These are phyloP conservation scores for Chloranthus sessilifolius DNA, from an alignment of 164 flowering plant genomes.

Conservation along the genomic window DNA sequence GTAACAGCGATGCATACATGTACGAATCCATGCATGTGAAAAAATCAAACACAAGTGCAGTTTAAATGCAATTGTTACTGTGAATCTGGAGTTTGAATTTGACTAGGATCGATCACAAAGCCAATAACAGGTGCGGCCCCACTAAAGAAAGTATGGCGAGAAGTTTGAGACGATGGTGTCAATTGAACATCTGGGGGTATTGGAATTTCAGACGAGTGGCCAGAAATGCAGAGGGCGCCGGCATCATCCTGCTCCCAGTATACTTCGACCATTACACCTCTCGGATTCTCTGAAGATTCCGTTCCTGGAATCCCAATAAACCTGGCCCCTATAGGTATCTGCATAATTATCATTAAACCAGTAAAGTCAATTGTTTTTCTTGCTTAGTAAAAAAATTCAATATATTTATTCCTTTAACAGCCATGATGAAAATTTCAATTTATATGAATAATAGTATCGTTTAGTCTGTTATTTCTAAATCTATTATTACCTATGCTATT, in stretches of 20 bases:
- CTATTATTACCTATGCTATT: too few relatives aligned
- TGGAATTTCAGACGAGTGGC: slow-evolving; percentile 65
- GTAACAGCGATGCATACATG: too few relatives aligned
- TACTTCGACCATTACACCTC: slow-evolving; percentile 83
- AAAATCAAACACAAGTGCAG: too few relatives aligned
- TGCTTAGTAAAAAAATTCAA: too few relatives aligned
- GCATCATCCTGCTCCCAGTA: slow-evolving; percentile 85
- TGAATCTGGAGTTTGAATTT: slow-evolving; percentile 16
- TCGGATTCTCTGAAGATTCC: slow-evolving; percentile 59
- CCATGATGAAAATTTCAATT: too few relatives aligned
- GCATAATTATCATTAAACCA: slow-evolving; percentile 10
- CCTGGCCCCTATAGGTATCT: slow-evolving; percentile 84
- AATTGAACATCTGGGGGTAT: slow-evolving; percentile 42
- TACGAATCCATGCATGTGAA: too few relatives aligned
- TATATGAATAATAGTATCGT: too few relatives aligned
- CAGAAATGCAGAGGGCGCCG: slow-evolving; percentile 77
- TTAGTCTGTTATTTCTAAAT: too few relatives aligned
- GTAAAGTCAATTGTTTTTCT: too few relatives aligned
- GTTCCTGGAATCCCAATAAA: slow-evolving; percentile 82
- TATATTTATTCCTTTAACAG: too few relatives aligned
- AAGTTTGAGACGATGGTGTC: slow-evolving; percentile 12
- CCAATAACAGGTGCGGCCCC: slow-evolving; percentile 35
- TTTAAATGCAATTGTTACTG: background rate
- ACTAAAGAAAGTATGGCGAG: slow-evolving; percentile 19
- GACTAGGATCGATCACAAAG: slow-evolving; percentile 47